These are phyloP conservation scores for Trichoderma orchidacearum DNA, from an alignment of 495 filamentous ascomycete genomes.

Conservation along the genomic window DNA sequence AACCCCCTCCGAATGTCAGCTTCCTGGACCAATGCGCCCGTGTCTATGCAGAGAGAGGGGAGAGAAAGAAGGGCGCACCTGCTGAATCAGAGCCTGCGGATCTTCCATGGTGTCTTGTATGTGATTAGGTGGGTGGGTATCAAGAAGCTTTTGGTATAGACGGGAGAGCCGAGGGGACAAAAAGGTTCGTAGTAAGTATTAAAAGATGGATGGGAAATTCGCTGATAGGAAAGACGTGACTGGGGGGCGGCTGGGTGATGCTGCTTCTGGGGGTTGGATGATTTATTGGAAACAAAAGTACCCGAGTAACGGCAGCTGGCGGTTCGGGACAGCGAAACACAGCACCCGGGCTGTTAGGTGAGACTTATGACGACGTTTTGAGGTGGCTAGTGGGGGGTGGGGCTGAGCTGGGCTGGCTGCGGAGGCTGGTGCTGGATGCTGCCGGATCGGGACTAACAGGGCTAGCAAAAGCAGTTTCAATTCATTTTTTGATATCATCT, in stretches of 20 bases:
- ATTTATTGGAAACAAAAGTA: too few relatives aligned
- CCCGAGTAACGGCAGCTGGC: not conserved
- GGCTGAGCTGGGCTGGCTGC: not conserved
- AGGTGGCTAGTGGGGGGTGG: not conserved
- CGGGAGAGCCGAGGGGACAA: too few relatives aligned
- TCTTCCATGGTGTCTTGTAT: constrained; percentile 21
- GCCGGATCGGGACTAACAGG: not conserved
- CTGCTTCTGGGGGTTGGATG: too few relatives aligned
- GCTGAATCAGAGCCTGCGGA: constrained; percentile 30
- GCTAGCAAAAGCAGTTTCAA: not conserved
- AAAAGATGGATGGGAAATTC: too few relatives aligned
- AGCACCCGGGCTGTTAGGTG: not conserved
- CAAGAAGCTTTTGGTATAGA: not conserved
- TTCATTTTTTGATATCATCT: not conserved
- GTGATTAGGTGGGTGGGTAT: not conserved
- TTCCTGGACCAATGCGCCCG: not conserved
- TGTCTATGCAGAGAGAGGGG: too few relatives aligned
- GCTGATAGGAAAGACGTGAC: too few relatives aligned
- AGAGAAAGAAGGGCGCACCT: constrained; percentile 21
- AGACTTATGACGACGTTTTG: not conserved
- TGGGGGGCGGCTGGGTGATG: too few relatives aligned
- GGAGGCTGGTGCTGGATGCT: not conserved
- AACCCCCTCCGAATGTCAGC: not conserved
- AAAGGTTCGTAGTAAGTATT: too few relatives aligned
- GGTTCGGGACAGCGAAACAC: too few relatives aligned